Conservation (phyloP, 129 eudicot species). For the Flaveria robusta region DNA sequence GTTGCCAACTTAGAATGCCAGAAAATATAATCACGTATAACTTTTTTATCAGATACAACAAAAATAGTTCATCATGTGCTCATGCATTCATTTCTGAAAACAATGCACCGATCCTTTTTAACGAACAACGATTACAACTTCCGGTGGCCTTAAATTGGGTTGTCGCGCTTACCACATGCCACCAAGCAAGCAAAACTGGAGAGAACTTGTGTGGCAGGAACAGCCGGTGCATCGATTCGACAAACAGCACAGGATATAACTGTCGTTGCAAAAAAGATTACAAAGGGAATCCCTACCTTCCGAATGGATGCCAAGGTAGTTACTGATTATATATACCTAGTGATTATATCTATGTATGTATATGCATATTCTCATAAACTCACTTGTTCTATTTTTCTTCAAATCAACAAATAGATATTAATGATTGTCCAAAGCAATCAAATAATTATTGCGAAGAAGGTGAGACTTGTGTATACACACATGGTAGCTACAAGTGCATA, state of each 20-base stretch:
- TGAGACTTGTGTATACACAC: conserved; percentile 32
- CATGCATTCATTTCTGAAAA: conserved; percentile 17
- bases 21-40: neutral
- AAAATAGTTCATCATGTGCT: neutral
- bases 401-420: neutral
- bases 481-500: conserved; percentile 32
- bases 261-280: conserved; percentile 35
- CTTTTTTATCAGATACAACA: neutral
- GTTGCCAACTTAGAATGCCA: conserved; percentile 25
- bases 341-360: too few relatives aligned
- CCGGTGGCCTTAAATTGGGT: conserved; percentile 41
- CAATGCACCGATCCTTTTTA: neutral
- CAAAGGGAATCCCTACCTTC: conserved; percentile 41
- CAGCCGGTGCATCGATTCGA: conserved; percentile 34
- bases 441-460: conserved; percentile 25
- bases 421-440: conserved; percentile 8
- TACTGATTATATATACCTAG: neutral
- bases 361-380: too few relatives aligned
- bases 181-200: conserved; percentile 11
- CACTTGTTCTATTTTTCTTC: too few relatives aligned
- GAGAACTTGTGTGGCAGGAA: conserved; percentile 21
- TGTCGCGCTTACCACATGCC: conserved; percentile 24
- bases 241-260: conserved; percentile 21
- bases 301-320: conserved; percentile 38
- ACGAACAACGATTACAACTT: neutral